Evolutionary conservation across 768 basidiomycete genomes (phyloP).

Genomic region (Tulasnella sp.): DNA sequence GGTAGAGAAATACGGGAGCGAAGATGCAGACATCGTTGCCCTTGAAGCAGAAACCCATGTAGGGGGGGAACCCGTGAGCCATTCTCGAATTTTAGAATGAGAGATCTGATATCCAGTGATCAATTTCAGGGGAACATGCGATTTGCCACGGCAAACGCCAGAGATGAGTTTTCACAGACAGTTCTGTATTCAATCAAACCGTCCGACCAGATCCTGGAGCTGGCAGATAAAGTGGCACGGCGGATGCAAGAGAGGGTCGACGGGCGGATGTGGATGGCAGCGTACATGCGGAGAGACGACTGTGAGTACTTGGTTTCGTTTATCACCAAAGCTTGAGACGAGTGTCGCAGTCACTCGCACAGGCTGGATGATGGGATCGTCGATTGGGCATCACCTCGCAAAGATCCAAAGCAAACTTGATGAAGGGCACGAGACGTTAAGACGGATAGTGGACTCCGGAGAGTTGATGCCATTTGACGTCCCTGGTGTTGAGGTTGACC

Average conservation of each 20-base stretch:
- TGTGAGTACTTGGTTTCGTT: constrained; percentile 12
- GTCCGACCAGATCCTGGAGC: constrained; percentile 23
- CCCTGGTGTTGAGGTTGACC: constrained; percentile 15
- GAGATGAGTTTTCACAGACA: constrained; percentile 27
- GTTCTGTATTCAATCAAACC: constrained; percentile 27
- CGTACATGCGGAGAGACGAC: constrained; percentile 20
- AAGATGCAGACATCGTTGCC: constrained; percentile 30
- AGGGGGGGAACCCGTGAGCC: constrained; percentile 29
- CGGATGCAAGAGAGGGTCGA: constrained; percentile 25
- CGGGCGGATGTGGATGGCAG: constrained; percentile 20
- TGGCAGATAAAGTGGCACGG: constrained; percentile 26
- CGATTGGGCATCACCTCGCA: constrained; percentile 26
- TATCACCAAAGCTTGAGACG: neutral
- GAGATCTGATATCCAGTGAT: too few relatives aligned
- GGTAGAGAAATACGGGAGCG: constrained; percentile 29
- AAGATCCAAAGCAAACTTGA: constrained; percentile 12
- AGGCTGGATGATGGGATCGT: constrained; percentile 28
- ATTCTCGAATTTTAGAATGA: neutral
- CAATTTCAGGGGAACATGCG: constrained; percentile 26
- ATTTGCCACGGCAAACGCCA: constrained; percentile 25
- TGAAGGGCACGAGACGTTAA: constrained; percentile 22
- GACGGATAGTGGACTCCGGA: neutral
- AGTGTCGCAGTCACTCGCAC: constrained; percentile 22
- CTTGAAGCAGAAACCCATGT: constrained; percentile 34
- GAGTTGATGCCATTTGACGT: neutral